Base-by-base conservation (phyloP, 306 rosid genomes). In the Pyrus betulifolia region DNA sequence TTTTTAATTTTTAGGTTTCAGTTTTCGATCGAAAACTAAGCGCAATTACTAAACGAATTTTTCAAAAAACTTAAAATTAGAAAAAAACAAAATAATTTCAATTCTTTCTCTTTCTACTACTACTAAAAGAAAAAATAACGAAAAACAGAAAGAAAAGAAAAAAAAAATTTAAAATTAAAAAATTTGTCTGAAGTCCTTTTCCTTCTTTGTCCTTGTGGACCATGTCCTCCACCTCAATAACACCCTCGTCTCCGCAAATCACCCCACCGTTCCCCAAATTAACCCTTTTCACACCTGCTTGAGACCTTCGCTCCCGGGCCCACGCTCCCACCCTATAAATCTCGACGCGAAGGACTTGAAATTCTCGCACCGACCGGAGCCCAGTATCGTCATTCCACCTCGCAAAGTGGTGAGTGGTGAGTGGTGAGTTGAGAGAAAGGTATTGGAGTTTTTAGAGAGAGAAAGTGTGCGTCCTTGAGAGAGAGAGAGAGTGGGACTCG, bases 401-500 rank as follows among this genome's bases (percentile, higher is more conserved):
- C 6, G 21, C 55, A 40, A 12, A 7, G 4, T 21, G 14, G 31
- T 6, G 38, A 78, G 60, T 25, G 0, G 66, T 25, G 27, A 76
- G 66, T 21, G 14, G 31, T 6, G 27, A 78, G 67, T 25, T 0
- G 66, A 76, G 66, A 4, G 31, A 19, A 4, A 28, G 35, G 23
- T 27, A 3, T 55, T 9, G 28, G 69, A 19, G 13, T 19, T 65
- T 15, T 18, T 18, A 21, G 62, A 66, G 72, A 74, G 38, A 77
- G 71, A 62, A 5, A 74, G 44, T 69, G 65, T 30, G 38, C 30
- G 68, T 8, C 18, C 54, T 46, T 14, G 52, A 46, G 54, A 3
- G 22, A 30, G 54, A 3, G 22, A 30, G n/a, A 63, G 22, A 11
- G 62, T 61, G 31, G 11, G 82, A 72, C 77, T 70, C 84, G 87